Evolutionary conservation across 306 rosid species (phyloP), one percentile per base, ranked within the genome.

Genomic region (Vigna trinervia): DNA sequence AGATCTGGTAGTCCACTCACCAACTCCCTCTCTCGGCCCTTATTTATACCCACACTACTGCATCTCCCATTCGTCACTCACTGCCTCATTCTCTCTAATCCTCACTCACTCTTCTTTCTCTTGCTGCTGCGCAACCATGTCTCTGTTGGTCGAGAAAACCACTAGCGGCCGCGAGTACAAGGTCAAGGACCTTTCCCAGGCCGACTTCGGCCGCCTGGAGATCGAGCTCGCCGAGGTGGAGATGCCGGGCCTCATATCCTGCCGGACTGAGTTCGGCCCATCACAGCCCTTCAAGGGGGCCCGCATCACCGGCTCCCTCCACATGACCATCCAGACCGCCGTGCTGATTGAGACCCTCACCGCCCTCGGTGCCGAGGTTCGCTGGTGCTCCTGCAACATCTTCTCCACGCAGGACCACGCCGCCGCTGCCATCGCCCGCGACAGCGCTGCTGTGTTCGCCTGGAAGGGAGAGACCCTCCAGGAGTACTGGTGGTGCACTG

Each of bases 401-500:
- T 95, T 95, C 90, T 95, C 99, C 66, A 95, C 99, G 0, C 99
- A 95, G 84, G 99, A 95, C 83, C 99, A 95, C 73, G 97, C 97
- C 61, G 99, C 99, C 54, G 97, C 99, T 39, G 99, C 92, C 48
- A 92, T 86, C 28, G 99, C 99, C 2, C 94, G 99, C 2, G 97
- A 95, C 62, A 76, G 84, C 50, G 99, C 99, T n/a, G 86, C 99
- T 1, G 97, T 95, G 0, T 95, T 95, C 73, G 99, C 97, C 59
- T 95, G 99, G 97, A 95, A 92, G 71, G 99, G 99, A 0, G 99
- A 95, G 78, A 95, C 97, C 20, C 90, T 95, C 3, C 97, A 90
- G 81, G 99, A 95, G 87, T 92, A 95, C 81, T 92, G 99, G 99
- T 95, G 99, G 99, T 95, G 99, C 81, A 92, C 99, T 0, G 99